phyloP scores from a whole-genome alignment of 345 rosid genomes.

The Camelina laxa region DNA sequence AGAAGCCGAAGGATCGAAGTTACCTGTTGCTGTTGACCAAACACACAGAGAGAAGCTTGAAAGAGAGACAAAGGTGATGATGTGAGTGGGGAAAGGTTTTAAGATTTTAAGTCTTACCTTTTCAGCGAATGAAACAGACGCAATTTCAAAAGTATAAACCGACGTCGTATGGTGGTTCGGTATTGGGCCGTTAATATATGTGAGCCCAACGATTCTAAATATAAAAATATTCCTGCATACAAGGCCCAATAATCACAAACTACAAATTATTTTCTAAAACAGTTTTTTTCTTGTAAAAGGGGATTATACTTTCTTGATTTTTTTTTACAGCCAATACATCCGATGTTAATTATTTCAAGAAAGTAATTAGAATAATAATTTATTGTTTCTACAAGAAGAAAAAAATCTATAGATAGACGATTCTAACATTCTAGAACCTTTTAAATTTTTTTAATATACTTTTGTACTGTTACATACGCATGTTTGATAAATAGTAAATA shows the following conservation, averaged over 20 bases:
- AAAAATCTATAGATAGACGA: background rate
- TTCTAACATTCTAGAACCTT: background rate
- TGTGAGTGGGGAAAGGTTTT: slow-evolving; percentile 6
- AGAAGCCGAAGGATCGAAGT: slow-evolving; percentile 22
- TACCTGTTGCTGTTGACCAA: slow-evolving; percentile 12
- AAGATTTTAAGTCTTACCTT: background rate
- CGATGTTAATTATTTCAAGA: background rate
- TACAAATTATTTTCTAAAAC: too few species aligned
- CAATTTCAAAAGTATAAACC: slow-evolving; percentile 6
- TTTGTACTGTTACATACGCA: background rate
- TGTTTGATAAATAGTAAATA: background rate
- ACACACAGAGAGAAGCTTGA: slow-evolving; percentile 11
- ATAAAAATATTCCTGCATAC: background rate
- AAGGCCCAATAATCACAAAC: background rate
- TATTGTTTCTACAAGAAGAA: too few species aligned
- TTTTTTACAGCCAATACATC: background rate
- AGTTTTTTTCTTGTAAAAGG: too few species aligned
- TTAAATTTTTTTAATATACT: background rate
- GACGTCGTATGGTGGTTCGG: background rate
- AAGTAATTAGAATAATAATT: background rate
- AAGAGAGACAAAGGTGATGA: slow-evolving; percentile 23
- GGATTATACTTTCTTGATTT: too few species aligned
- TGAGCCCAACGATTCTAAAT: background rate
- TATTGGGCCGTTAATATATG: background rate
- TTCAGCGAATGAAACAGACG: background rate